phyloP scores from a whole-genome alignment of 2,329 filamentous ascomycete species.

The Fusarium keratoplasticum region DNA sequence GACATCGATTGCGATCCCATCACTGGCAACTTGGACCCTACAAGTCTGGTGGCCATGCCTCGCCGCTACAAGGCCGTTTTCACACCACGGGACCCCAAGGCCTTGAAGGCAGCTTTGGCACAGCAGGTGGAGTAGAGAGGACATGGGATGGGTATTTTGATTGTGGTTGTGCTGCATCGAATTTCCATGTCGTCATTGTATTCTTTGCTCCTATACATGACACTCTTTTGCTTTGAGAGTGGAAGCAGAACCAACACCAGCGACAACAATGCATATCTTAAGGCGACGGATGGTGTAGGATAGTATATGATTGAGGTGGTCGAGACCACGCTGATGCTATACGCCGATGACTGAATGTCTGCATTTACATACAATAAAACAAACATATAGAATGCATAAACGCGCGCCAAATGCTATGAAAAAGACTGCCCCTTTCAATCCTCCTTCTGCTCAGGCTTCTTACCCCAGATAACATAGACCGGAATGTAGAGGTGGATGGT shows the following conservation, averaged over 20 bases:
- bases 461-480: conserved; percentile 15
- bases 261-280: neutral
- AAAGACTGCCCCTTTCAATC: neutral
- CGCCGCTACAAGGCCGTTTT: conserved; percentile 68
- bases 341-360: neutral
- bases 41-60: conserved; percentile 71
- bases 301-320: neutral
- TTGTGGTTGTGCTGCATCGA: neutral
- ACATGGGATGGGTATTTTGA: neutral
- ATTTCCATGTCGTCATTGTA: neutral
- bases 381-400: neutral
- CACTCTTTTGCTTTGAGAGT: neutral
- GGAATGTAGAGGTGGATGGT: conserved; percentile 22
- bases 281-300: neutral
- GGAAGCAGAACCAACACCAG: neutral
- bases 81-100: conserved; percentile 58
- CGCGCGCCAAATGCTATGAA: neutral
- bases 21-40: conserved; percentile 69
- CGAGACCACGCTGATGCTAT: neutral
- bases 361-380: neutral
- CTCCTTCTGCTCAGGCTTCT: neutral
- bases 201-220: neutral
- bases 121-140: neutral
- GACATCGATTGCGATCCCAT: conserved; percentile 70
- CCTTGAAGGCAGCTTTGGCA: conserved; percentile 29